Conservation (phyloP, 306 rosid genomes). For the Trifolium dubium region DNA sequence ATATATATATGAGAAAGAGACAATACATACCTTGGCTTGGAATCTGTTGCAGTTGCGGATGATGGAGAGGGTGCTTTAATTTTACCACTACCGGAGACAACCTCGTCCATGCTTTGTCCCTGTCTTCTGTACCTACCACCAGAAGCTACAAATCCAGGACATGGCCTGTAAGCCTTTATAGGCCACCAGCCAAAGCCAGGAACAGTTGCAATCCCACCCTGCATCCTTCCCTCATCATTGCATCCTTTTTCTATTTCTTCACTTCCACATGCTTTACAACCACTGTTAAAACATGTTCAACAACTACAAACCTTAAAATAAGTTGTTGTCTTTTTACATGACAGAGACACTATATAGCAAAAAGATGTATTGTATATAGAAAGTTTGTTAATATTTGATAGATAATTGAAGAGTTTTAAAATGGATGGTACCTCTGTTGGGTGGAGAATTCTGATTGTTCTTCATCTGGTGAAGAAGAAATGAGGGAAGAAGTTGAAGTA, state of each 20-base stretch:
- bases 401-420: neutral
- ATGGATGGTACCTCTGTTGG: constrained; percentile 48
- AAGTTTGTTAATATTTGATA: neutral
- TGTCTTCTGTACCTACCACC: constrained; percentile 84
- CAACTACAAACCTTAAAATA: constrained; percentile 6
- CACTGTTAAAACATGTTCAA: constrained; percentile 50
- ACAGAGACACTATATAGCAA: neutral
- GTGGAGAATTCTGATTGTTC: constrained; percentile 45
- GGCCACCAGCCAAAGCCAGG: constrained; percentile 99
- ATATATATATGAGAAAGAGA: constrained; percentile 5
- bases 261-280: constrained; percentile 86
- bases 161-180: constrained; percentile 92
- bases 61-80: constrained; percentile 32
- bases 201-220: constrained; percentile 91
- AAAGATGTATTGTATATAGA: neutral
- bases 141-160: constrained; percentile 84
- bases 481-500: constrained; percentile 58
- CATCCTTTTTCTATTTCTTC: constrained; percentile 85
- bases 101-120: constrained; percentile 96
- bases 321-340: neutral
- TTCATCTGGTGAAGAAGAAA: constrained; percentile 54
- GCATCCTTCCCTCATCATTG: constrained; percentile 94
- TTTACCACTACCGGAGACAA: constrained; percentile 71
- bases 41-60: constrained; percentile 31
- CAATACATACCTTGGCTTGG: constrained; percentile 47